Conservation (phyloP, 2,329 filamentous ascomycete genomes). For the Penicillium sclerotigenum region DNA sequence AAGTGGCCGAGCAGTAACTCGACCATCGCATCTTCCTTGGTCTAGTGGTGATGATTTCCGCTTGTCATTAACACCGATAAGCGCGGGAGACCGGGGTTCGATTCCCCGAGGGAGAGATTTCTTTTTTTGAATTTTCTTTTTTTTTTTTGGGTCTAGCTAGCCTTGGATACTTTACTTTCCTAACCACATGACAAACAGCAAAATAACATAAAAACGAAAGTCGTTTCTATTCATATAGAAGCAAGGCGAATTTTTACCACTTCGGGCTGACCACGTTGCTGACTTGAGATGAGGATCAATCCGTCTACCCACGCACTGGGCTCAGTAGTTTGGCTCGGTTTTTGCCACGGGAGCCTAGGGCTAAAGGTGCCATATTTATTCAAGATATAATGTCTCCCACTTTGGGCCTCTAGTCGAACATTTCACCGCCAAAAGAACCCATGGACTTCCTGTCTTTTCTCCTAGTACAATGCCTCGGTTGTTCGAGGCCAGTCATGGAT, state of each 20-base stretch:
- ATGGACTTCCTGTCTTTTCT: background rate
- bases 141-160: too few relatives aligned
- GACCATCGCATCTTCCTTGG: slow-evolving; percentile 28
- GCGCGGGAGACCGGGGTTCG: slow-evolving; percentile 41
- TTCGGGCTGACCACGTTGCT: background rate
- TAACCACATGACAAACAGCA: background rate
- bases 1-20: slow-evolving; percentile 29
- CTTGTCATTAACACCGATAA: slow-evolving; percentile 34
- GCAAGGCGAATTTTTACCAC: background rate
- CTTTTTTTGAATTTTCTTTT: slow-evolving; percentile 17
- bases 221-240: background rate
- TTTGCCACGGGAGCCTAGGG: background rate
- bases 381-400: background rate
- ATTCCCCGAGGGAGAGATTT: slow-evolving; percentile 39
- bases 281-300: background rate
- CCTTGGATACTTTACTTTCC: too few relatives aligned
- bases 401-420: background rate
- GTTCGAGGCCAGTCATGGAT: background rate
- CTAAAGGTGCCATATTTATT: background rate
- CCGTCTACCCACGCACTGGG: too few relatives aligned
- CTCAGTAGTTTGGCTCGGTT: background rate
- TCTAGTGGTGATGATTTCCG: slow-evolving; percentile 44
- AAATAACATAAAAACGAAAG: background rate
- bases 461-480: background rate
- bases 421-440: too few relatives aligned